Evolutionary conservation across 192 early-diverging fungal species (phyloP).

Genomic region (Podila epicladia): DNA sequence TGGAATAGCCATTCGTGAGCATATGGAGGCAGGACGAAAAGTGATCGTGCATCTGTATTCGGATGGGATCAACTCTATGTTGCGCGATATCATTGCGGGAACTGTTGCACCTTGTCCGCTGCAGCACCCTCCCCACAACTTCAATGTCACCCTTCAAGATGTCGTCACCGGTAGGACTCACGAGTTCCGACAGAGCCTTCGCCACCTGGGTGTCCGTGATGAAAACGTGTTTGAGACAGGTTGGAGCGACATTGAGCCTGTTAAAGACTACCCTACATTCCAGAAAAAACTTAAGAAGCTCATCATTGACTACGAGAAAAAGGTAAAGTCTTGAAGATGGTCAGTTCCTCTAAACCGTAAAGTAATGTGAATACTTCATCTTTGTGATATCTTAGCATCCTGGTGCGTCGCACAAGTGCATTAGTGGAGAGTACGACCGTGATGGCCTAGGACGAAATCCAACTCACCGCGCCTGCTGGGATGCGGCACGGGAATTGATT

Average conservation of each 20-base stretch:
- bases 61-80: conserved; percentile 33
- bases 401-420: conserved; percentile 41
- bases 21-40: conserved; percentile 21
- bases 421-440: conserved; percentile 44
- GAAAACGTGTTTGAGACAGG: conserved; percentile 38
- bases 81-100: conserved; percentile 36
- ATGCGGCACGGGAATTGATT: conserved; percentile 24
- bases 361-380: not conserved
- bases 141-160: conserved; percentile 24
- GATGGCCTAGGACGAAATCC: conserved; percentile 34
- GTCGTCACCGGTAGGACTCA: conserved; percentile 45
- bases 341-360: not conserved
- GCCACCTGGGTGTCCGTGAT: conserved; percentile 16
- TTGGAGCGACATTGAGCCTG: conserved; percentile 42
- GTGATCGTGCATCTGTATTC: conserved; percentile 47
- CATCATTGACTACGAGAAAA: conserved; percentile 27
- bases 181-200: conserved; percentile 34
- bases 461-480: conserved; percentile 41
- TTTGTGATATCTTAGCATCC: conserved; percentile 7
- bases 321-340: conserved; percentile 1
- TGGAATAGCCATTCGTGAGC: conserved; percentile 32
- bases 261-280: conserved; percentile 19
- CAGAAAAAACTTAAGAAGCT: conserved; percentile 14
- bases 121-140: conserved; percentile 7
- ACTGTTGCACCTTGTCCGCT: conserved; percentile 13